phyloP scores from a whole-genome alignment of 139 green algal genomes.

The Chlorella sorokiniana region DNA sequence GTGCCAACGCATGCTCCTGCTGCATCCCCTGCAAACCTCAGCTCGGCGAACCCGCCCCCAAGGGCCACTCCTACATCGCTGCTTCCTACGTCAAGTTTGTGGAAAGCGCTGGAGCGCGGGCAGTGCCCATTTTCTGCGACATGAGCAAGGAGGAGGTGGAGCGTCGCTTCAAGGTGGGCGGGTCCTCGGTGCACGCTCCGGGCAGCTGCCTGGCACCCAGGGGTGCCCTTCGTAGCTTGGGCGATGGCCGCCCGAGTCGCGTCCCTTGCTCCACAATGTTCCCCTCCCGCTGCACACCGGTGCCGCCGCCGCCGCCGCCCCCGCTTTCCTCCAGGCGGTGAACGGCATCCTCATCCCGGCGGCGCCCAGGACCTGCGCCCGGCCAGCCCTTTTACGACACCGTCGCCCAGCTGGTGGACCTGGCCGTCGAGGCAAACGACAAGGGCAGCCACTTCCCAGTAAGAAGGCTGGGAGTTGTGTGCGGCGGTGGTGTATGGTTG shows the following conservation, averaged over 20 bases:
- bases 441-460: slow-evolving; percentile 84
- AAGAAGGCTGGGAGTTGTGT: background rate
- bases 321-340: slow-evolving; percentile 27
- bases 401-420: slow-evolving; percentile 54
- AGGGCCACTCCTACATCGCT: slow-evolving; percentile 79
- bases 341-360: slow-evolving; percentile 85
- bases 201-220: no score
- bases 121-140: slow-evolving; percentile 82
- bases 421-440: slow-evolving; percentile 76
- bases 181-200: no score
- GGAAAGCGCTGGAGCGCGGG: slow-evolving; percentile 72
- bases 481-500: background rate
- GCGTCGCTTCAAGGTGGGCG: slow-evolving; percentile 25
- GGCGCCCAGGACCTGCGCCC: slow-evolving; percentile 60
- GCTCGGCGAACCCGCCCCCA: slow-evolving; percentile 63
- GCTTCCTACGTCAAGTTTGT: slow-evolving; percentile 83
- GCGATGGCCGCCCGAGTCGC: no score
- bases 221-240: no score
- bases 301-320: background rate
- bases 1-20: background rate
- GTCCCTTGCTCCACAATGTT: background rate
- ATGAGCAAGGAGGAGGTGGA: slow-evolving; percentile 59
- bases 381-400: slow-evolving; percentile 82
- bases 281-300: no score
- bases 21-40: slow-evolving; percentile 23